phyloP scores from a whole-genome alignment of 2,329 filamentous ascomycete species.

The Macrophomina pseudophaseolina region DNA sequence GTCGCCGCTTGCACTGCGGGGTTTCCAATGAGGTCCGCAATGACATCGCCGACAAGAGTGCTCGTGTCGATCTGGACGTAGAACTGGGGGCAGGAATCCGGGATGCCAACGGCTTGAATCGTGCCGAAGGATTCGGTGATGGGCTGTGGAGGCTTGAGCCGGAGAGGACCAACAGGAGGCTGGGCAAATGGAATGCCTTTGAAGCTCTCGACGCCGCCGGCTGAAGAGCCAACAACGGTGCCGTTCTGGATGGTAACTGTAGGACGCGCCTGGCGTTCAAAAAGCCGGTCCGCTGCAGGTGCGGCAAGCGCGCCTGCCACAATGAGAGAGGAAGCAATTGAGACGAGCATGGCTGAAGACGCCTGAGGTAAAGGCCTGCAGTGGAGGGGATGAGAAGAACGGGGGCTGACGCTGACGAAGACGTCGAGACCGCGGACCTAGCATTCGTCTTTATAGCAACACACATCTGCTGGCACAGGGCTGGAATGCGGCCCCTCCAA shows the following conservation, averaged over 20 bases:
- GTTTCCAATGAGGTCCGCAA: constrained; percentile 40
- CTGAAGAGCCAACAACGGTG: constrained; percentile 58
- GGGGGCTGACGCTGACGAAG: neutral
- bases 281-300: neutral
- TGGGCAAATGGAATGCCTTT: constrained; percentile 26
- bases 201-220: constrained; percentile 60
- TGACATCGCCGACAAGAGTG: neutral
- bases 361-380: neutral
- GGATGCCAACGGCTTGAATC: constrained; percentile 61
- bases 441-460: neutral
- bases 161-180: constrained; percentile 17
- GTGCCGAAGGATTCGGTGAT: constrained; percentile 58
- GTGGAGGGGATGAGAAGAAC: neutral
- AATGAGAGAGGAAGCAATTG: neutral
- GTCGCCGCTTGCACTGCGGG: constrained; percentile 46
- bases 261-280: constrained; percentile 40
- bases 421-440: neutral
- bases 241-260: constrained; percentile 62
- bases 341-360: neutral
- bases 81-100: constrained; percentile 65
- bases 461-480: neutral
- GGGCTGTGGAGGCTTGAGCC: constrained; percentile 23
- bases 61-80: constrained; percentile 46
- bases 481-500: neutral
- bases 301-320: constrained; percentile 1